These are phyloP conservation scores for Fusarium torreyae DNA, from an alignment of 2,329 filamentous ascomycete species.

Conservation along the genomic window DNA sequence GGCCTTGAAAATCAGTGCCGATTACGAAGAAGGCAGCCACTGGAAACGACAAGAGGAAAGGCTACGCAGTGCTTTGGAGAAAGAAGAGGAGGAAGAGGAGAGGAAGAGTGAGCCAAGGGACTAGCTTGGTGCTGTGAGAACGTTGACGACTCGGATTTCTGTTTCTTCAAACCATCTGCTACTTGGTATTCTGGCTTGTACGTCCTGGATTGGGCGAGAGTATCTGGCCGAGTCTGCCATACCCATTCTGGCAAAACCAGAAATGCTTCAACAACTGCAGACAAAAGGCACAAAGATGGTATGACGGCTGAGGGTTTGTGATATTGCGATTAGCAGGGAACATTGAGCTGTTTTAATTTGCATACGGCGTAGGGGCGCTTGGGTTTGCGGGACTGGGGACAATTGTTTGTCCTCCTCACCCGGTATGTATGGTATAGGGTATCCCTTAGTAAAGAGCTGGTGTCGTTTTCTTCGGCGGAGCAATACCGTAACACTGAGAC, in stretches of 20 bases:
- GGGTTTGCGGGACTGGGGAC: conserved; percentile 1
- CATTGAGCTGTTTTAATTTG: background rate
- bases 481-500: too few species aligned
- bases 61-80: conserved; percentile 61
- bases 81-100: conserved; percentile 59
- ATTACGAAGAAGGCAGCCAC: conserved; percentile 89
- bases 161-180: background rate
- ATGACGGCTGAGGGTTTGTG: too few species aligned
- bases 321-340: background rate
- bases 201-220: background rate
- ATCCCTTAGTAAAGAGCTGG: background rate
- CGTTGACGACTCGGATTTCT: background rate
- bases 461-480: background rate
- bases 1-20: conserved; percentile 87
- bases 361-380: conserved; percentile 29
- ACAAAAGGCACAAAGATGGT: background rate
- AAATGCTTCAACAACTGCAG: background rate
- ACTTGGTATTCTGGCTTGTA: background rate
- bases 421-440: conserved; percentile 26
- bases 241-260: background rate
- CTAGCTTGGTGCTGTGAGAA: background rate
- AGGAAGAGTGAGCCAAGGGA: conserved; percentile 50
- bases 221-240: background rate
- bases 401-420: background rate
- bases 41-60: conserved; percentile 88